phyloP scores from a whole-genome alignment of 2,329 filamentous ascomycete species.

The Hymenoscyphus fraxineus region DNA sequence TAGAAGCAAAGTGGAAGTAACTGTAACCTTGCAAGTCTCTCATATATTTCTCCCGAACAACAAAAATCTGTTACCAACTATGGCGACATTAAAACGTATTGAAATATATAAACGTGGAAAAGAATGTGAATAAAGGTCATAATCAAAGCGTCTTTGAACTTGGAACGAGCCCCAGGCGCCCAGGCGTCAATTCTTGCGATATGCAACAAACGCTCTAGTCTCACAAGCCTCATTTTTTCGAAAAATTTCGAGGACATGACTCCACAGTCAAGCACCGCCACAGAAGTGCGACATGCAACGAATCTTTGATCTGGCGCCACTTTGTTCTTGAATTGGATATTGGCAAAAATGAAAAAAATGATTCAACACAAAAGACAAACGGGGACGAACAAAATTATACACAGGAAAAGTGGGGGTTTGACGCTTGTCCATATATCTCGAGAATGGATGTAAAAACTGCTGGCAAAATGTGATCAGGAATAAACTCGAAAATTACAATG shows the following conservation, averaged over 20 bases:
- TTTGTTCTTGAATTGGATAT: neutral
- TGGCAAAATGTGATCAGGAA: neutral
- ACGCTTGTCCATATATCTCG: neutral
- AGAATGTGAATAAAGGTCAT: neutral
- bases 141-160: neutral
- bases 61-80: neutral
- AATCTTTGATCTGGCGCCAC: slow-evolving; percentile 9
- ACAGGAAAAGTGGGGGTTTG: neutral
- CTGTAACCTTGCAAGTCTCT: too few relatives aligned
- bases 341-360: neutral
- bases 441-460: neutral
- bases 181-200: neutral
- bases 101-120: neutral
- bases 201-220: neutral
- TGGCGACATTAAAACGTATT: neutral
- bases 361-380: neutral
- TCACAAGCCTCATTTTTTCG: neutral
- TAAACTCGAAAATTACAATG: neutral
- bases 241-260: neutral
- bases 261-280: slow-evolving; percentile 3
- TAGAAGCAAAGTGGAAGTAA: neutral
- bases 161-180: neutral
- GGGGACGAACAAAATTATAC: neutral
- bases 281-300: slow-evolving; percentile 5
- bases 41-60: neutral